These are phyloP conservation scores for Arabis alpina DNA, from an alignment of 345 rosid species.

Conservation along the genomic window DNA sequence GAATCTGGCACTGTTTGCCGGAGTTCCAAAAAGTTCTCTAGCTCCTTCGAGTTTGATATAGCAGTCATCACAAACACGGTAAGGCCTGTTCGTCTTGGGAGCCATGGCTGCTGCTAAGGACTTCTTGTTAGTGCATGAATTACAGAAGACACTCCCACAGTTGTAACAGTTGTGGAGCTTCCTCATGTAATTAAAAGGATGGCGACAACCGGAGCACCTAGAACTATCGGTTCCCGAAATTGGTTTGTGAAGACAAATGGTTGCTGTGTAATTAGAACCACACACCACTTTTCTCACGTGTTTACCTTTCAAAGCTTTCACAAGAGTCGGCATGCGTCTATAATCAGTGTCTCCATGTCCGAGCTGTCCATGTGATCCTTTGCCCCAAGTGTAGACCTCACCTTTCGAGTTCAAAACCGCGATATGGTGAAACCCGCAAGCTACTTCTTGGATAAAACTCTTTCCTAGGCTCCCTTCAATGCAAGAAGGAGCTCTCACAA, in stretches of 20 bases:
- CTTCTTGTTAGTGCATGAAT: slow-evolving; percentile 60
- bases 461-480: slow-evolving; percentile 53
- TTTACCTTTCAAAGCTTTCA: slow-evolving; percentile 62
- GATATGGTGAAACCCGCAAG: slow-evolving; percentile 66
- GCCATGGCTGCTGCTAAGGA: slow-evolving; percentile 72
- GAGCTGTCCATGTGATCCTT: slow-evolving; percentile 63
- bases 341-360: slow-evolving; percentile 63
- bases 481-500: slow-evolving; percentile 52
- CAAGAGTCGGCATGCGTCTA: slow-evolving; percentile 54
- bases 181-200: slow-evolving; percentile 60
- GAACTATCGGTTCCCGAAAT: slow-evolving; percentile 54
- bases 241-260: slow-evolving; percentile 62
- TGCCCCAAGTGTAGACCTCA: slow-evolving; percentile 75
- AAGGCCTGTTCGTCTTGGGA: slow-evolving; percentile 58
- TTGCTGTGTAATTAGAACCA: slow-evolving; percentile 63
- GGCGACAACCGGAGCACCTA: slow-evolving; percentile 55
- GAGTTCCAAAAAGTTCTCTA: slow-evolving; percentile 41
- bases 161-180: slow-evolving; percentile 67
- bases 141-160: slow-evolving; percentile 66
- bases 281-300: slow-evolving; percentile 61
- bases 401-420: slow-evolving; percentile 62
- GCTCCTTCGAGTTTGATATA: slow-evolving; percentile 53
- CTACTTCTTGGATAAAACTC: slow-evolving; percentile 56
- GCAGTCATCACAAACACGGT: slow-evolving; percentile 71
- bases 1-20: slow-evolving; percentile 40